Percentiles rank a stretch among this genome's conserved stretches.
Evolutionary conservation across 192 early-diverging fungal genomes (phyloP).

Genomic region (Umbelopsis ramanniana): DNA sequence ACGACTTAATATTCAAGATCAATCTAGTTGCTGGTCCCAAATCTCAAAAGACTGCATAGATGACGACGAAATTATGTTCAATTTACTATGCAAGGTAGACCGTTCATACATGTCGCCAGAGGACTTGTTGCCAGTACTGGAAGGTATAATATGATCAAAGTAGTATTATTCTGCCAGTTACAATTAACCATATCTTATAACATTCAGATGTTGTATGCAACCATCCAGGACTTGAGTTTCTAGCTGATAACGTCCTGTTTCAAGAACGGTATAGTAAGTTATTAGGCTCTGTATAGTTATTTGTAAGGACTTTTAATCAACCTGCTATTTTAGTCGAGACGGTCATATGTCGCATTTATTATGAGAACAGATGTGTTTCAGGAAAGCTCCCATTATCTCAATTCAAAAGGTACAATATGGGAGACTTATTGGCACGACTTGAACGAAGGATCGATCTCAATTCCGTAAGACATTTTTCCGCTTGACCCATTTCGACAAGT

Average conservation of each 20-base stretch:
- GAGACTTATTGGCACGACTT: constrained; percentile 63
- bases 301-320: background rate
- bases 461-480: constrained; percentile 42
- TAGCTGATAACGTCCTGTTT: constrained; percentile 80
- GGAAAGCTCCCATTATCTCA: constrained; percentile 79
- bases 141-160: constrained; percentile 43
- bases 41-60: constrained; percentile 49
- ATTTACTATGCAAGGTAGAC: constrained; percentile 55
- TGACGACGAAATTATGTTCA: constrained; percentile 58
- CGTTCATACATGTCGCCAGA: constrained; percentile 56
- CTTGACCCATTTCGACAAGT: background rate
- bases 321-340: constrained; percentile 67
- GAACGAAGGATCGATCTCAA: constrained; percentile 78
- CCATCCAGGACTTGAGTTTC: constrained; percentile 88
- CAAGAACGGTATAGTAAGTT: constrained; percentile 79
- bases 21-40: constrained; percentile 45
- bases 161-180: background rate
- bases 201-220: constrained; percentile 71
- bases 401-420: constrained; percentile 69
- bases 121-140: constrained; percentile 71
- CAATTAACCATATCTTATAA: background rate
- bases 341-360: constrained; percentile 88
- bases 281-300: no score
- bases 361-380: constrained; percentile 65
- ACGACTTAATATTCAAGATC: constrained; percentile 22